Percentiles rank a stretch among this genome's conserved stretches.
These are phyloP conservation scores for Prosopis cineraria DNA, from an alignment of 306 rosid genomes.

Conservation along the genomic window DNA sequence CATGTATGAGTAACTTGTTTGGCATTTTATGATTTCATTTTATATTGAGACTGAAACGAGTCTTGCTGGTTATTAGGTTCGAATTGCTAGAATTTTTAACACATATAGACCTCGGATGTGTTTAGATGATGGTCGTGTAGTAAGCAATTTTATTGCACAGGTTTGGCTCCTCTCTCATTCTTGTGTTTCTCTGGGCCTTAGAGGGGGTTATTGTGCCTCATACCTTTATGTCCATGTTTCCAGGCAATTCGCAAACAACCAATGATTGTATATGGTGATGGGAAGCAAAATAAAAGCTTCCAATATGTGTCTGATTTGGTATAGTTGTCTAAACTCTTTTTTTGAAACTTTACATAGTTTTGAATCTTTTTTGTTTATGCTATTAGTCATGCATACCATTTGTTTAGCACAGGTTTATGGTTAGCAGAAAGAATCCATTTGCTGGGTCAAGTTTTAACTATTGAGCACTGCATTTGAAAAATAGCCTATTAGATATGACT, in stretches of 20 bases:
- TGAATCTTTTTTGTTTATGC: slow-evolving; percentile 8
- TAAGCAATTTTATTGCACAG: slow-evolving; percentile 98
- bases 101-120: slow-evolving; percentile 98
- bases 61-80: slow-evolving; percentile 64
- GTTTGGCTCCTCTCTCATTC: slow-evolving; percentile 41
- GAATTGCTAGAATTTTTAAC: slow-evolving; percentile 95
- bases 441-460: slow-evolving; percentile 26
- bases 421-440: slow-evolving; percentile 12
- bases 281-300: slow-evolving; percentile 97
- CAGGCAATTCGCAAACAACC: slow-evolving; percentile 96
- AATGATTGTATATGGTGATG: slow-evolving; percentile 93
- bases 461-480: slow-evolving; percentile 2
- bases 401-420: neutral
- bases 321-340: slow-evolving; percentile 1
- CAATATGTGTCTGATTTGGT: slow-evolving; percentile 98
- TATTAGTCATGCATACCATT: neutral
- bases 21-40: slow-evolving; percentile 30
- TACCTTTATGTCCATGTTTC: slow-evolving; percentile 11
- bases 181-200: neutral
- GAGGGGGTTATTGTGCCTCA: slow-evolving; percentile 8
- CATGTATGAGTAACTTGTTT: slow-evolving; percentile 2
- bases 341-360: neutral
- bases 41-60: slow-evolving; percentile 30
- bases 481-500: neutral
- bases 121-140: slow-evolving; percentile 99